Evolutionary conservation across 495 filamentous ascomycete species (phyloP).

Genomic region (Penicillium crystallinum): DNA sequence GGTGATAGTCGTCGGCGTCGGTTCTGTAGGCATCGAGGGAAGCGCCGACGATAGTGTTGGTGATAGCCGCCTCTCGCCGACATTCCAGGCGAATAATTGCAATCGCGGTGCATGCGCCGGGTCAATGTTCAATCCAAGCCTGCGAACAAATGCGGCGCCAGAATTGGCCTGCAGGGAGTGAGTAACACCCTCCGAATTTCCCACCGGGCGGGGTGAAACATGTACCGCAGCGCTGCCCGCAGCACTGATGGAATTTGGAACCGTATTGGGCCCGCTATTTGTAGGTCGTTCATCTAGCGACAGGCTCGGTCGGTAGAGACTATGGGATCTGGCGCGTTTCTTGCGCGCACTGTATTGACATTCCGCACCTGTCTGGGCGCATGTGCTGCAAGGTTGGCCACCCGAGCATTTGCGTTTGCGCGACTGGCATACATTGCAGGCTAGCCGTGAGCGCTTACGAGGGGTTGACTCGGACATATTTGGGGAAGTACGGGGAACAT

Average conservation of each 20-base stretch:
- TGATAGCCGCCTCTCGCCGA: conserved; percentile 35
- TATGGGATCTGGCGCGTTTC: conserved; percentile 22
- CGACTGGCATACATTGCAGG: conserved; percentile 47
- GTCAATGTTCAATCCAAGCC: conserved; percentile 48
- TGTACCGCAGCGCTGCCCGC: conserved; percentile 9
- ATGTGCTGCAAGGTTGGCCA: conserved; percentile 47
- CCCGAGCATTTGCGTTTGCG: conserved; percentile 54
- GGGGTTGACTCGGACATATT: conserved; percentile 30
- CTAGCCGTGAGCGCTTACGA: conserved; percentile 43
- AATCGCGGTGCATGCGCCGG: conserved; percentile 45
- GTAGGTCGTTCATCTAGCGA: conserved; percentile 13
- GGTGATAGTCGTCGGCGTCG: conserved; percentile 22
- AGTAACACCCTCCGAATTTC: background rate
- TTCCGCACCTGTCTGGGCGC: conserved; percentile 41
- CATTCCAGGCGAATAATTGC: conserved; percentile 55
- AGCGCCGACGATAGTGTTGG: conserved; percentile 6
- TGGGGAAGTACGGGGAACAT: conserved; percentile 7
- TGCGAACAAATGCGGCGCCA: conserved; percentile 51
- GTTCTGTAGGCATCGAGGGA: conserved; percentile 1
- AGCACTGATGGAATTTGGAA: background rate
- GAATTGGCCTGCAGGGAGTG: conserved; percentile 48
- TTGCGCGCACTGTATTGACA: conserved; percentile 44
- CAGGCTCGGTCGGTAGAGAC: conserved; percentile 7
- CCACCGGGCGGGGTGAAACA: conserved; percentile 1
- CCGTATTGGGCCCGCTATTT: conserved; percentile 10